These are phyloP conservation scores for Tylopilus sp. DNA, from an alignment of 768 basidiomycete genomes.

Conservation along the genomic window DNA sequence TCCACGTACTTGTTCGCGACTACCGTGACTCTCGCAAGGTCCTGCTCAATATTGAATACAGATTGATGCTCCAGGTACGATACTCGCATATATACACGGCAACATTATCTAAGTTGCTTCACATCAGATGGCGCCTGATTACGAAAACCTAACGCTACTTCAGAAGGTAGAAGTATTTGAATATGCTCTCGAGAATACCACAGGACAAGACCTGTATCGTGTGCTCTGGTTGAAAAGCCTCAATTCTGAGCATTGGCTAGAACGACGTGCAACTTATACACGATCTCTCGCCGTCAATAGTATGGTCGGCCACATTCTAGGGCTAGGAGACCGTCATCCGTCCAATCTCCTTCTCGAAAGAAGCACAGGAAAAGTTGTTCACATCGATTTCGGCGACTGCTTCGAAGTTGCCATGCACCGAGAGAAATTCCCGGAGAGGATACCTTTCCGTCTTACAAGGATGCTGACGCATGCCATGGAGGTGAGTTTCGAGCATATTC, in stretches of 20 bases:
- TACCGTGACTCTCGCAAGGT: slow-evolving; percentile 11
- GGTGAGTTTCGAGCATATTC: slow-evolving; percentile 94
- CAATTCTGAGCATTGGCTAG: slow-evolving; percentile 88
- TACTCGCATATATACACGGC: slow-evolving; percentile 68
- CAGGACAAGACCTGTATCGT: slow-evolving; percentile 74
- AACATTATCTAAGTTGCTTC: slow-evolving; percentile 1
- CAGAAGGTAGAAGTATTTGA: slow-evolving; percentile 99
- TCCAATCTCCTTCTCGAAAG: slow-evolving; percentile 91
- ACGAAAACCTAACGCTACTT: slow-evolving; percentile 87
- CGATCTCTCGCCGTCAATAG: slow-evolving; percentile 92
- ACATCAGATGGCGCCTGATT: slow-evolving; percentile 99
- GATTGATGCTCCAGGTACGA: slow-evolving; percentile 91
- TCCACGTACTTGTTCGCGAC: slow-evolving; percentile 81
- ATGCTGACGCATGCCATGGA: slow-evolving; percentile 71
- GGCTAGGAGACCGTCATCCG: slow-evolving; percentile 88
- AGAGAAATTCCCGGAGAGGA: slow-evolving; percentile 36
- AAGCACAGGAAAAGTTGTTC: slow-evolving; percentile 80
- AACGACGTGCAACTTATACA: slow-evolving; percentile 89
- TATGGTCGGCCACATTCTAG: slow-evolving; percentile 90
- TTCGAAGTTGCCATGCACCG: slow-evolving; percentile 96
- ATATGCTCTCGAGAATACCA: slow-evolving; percentile 88
- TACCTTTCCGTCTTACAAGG: slow-evolving; percentile 32
- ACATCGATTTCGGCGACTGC: slow-evolving; percentile 97
- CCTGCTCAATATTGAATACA: slow-evolving; percentile 94
- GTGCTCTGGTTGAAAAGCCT: too few relatives aligned